Evolutionary conservation across 192 early-diverging fungal genomes (phyloP).

Genomic region (Cladochytrium replicatum): DNA sequence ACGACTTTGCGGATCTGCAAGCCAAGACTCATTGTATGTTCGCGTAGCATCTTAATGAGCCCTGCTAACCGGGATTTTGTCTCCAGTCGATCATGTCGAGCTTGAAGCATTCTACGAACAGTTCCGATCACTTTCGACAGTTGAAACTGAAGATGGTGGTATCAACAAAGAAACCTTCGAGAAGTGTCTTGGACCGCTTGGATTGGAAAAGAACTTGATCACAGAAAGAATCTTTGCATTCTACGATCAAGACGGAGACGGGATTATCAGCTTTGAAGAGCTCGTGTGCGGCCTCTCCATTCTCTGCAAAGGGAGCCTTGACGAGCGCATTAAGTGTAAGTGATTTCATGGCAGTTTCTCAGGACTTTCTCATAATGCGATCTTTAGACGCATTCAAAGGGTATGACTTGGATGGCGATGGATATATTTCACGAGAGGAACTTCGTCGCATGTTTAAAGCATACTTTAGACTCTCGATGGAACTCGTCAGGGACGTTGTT

Average conservation of each 20-base stretch:
- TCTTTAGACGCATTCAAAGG: conserved; percentile 71
- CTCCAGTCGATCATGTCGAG: conserved; percentile 71
- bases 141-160: conserved; percentile 44
- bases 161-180: conserved; percentile 76
- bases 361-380: background rate
- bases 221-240: conserved; percentile 78
- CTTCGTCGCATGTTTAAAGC: conserved; percentile 85
- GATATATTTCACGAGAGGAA: conserved; percentile 71
- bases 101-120: conserved; percentile 79
- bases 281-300: conserved; percentile 72
- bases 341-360: background rate
- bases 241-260: conserved; percentile 79
- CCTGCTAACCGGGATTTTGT: background rate
- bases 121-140: conserved; percentile 69
- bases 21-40: background rate
- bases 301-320: conserved; percentile 76
- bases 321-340: conserved; percentile 80
- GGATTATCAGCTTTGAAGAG: conserved; percentile 68
- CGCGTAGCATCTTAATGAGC: background rate
- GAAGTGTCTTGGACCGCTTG: conserved; percentile 75
- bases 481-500: conserved; percentile 79
- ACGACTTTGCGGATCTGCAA: background rate
- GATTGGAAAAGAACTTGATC: conserved; percentile 73
- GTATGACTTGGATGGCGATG: conserved; percentile 86
- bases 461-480: conserved; percentile 82